Evolutionary conservation across 202 grass and related monocot species (phyloP), one percentile per base, ranked within the genome.

Genomic region (Cymbopogon flexuosus): DNA sequence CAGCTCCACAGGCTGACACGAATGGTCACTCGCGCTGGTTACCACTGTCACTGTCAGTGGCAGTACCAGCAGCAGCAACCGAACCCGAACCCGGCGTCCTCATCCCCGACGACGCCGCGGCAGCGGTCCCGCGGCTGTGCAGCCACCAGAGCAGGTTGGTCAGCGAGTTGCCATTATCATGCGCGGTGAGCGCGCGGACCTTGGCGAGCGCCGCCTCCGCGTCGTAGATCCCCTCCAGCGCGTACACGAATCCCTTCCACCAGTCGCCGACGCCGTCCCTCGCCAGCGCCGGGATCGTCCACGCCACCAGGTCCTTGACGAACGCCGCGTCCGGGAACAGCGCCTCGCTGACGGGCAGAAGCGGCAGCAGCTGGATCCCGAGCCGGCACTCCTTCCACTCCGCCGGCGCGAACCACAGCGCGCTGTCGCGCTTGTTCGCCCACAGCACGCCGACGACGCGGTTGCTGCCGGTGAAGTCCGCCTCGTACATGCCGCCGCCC

Each of bases 371-470:
- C 81, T 98, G 96, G 70, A 98, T 98, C 34, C 92, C 96, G 13
- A 91, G 40, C 36, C 96, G 85, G 87, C 92, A 98, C 67, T 98
- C 92, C 76, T 39, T 95, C 96, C 90, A 98, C 64, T 83, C 88
- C 0, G 88, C 34, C 41, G 96, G 96, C 34, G 96, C 96, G 22
- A 98, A 98, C 96, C 96, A 98, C 37, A 98, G 82, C 35, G 73
- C 96, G 30, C 92, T 95, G 87, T 98, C 96, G 64, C 96, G 92
- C 85, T 98, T 98, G 83, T 98, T 98, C 61, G 89, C 81, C 96
- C 96, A 98, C 67, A 98, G 79, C 49, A 95, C 96, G 0, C 96
- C 90, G 0, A 95, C 82, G 13, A 98, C 81, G 3, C 79, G 84
- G 70, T 98, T 98, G 19, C 51, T 64, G 7, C 51, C 78, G 19